Evolutionary conservation across 2,329 filamentous ascomycete genomes (phyloP), one percentile per base, ranked within the genome.

Genomic region (Epichloe gansuensis): DNA sequence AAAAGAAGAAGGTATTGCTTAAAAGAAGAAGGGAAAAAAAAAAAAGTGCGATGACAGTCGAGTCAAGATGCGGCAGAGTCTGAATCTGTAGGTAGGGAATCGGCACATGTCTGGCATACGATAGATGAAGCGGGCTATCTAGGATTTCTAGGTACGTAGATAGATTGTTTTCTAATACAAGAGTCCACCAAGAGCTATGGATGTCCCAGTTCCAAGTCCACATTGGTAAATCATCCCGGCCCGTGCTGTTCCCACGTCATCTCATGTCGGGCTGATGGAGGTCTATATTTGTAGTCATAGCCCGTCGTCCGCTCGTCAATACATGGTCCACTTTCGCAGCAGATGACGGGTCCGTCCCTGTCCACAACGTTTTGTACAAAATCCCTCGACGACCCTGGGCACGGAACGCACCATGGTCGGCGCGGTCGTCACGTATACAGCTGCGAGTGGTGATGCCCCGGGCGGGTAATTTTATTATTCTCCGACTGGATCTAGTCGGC

Each of bases 401-500:
- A 17, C 17, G 17, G 17, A 17, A 17, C 17, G 17, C 17, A 17
- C 17, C 17, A 17, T 17, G 17, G 17, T 17, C 17, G 17, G 17
- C 17, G 17, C 17, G 17, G 17, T 17, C 17, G 17, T 17, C 17
- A 17, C 17, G 17, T 17, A 17, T 2, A 2, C 8, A 9, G 28
- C 28, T 31, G 28, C 28, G 11, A 11, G 28, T 11, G 28, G 8
- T 4, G 8, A 31, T 8, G 28, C 39, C 17, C 17, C 15, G 17
- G 39, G 54, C 59, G 61, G 51, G 62, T 63, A 63, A 17, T 17
- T 17, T 63, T 63, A 61, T 63, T 57, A 52, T 45, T 53, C 31
- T 21, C 2, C 12, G 28, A 2, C 23, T 17, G 17, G 17, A 25
- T 57, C 59, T 63, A 75, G 59, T 75, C 71, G 55, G 74, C 78